A percentile compares a stretch with the other conserved stretches of the same genome.
These are phyloP conservation scores for Clitoria ternatea DNA, from an alignment of 306 rosid genomes.

Conservation along the genomic window DNA sequence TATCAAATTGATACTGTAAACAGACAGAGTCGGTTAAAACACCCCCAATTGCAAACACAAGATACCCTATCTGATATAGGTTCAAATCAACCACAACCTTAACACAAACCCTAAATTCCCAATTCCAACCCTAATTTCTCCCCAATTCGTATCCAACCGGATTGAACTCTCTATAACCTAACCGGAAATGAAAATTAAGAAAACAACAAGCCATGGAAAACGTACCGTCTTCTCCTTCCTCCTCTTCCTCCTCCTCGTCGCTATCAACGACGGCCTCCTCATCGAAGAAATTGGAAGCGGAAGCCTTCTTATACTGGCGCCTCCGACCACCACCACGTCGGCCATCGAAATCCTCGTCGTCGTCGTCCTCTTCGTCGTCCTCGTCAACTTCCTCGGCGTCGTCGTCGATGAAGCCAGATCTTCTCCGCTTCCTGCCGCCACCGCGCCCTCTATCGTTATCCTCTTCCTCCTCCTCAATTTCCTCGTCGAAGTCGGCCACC, in stretches of 20 bases:
- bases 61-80: neutral
- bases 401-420: conserved; percentile 65
- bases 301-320: conserved; percentile 39
- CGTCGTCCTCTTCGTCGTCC: conserved; percentile 64
- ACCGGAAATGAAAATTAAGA: neutral
- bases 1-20: neutral
- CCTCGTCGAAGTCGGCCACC: conserved; percentile 52
- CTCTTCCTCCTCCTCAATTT: conserved; percentile 57
- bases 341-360: conserved; percentile 36
- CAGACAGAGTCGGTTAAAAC: neutral
- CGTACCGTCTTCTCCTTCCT: conserved; percentile 88
- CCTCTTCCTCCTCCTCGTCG: conserved; percentile 93
- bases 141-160: neutral
- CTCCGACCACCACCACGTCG: conserved; percentile 30
- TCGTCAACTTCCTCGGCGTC: conserved; percentile 85
- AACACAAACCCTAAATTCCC: neutral
- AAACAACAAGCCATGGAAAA: neutral
- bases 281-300: conserved; percentile 64
- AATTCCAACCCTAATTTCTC: conserved; percentile 6
- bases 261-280: conserved; percentile 70
- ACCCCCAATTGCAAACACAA: neutral
- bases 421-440: conserved; percentile 49
- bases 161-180: neutral
- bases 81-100: neutral
- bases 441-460: conserved; percentile 52